Evolutionary conservation across 441 rosid species (phyloP).

Genomic region (Gossypium gossypioides): DNA sequence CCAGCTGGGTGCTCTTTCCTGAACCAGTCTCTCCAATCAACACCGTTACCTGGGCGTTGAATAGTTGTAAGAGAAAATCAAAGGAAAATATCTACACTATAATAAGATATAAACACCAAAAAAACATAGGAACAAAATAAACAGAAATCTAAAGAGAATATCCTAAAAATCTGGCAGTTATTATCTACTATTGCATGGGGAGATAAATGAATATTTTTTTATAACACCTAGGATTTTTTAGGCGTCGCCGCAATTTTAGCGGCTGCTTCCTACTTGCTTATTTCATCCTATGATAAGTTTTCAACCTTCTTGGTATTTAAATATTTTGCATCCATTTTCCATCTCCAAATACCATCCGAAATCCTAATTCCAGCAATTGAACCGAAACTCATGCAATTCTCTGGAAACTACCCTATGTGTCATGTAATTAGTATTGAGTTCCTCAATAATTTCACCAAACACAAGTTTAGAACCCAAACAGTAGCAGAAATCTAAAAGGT

Average conservation of each 20-base stretch:
- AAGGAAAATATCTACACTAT: not conserved
- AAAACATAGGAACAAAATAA: not conserved
- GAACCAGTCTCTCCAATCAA: slow-evolving; percentile 94
- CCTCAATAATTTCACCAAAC: not conserved
- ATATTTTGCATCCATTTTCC: not conserved
- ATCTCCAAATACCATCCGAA: not conserved
- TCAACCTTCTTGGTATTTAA: not conserved
- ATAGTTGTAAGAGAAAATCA: not conserved
- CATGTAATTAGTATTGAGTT: not conserved
- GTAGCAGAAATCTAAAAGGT: not conserved
- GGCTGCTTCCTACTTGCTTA: not conserved
- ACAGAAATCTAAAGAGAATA: not conserved
- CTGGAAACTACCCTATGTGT: too few species aligned
- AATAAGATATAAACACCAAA: not conserved
- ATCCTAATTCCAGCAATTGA: not conserved
- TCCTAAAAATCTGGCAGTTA: not conserved
- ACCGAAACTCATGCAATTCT: not conserved
- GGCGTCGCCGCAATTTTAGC: not conserved
- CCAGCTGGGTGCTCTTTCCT: slow-evolving; percentile 89
- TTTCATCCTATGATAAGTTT: not conserved
- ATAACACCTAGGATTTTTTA: not conserved
- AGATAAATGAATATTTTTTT: not conserved
- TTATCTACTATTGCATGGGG: not conserved
- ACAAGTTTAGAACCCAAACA: not conserved
- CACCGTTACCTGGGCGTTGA: slow-evolving; percentile 43